Conservation (phyloP, 768 basidiomycete species). For the Dendrothele bispora region DNA sequence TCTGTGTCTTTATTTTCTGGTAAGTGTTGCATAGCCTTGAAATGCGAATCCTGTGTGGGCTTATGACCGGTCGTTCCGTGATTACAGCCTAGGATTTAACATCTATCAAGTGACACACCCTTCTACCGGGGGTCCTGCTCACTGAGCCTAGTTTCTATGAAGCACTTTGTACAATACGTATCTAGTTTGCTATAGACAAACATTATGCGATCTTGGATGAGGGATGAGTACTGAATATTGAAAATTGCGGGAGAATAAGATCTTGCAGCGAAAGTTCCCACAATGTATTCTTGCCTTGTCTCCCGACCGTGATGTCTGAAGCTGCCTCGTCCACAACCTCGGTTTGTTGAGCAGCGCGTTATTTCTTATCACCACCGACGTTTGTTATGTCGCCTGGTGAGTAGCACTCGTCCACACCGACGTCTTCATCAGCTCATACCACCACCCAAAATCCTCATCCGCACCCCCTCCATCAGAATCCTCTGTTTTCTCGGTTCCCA, state of each 20-base stretch:
- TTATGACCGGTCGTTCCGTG: slow-evolving; percentile 14
- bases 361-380: not conserved
- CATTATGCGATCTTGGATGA: too few species aligned
- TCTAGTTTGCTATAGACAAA: too few species aligned
- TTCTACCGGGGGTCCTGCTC: slow-evolving; percentile 15
- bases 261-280: slow-evolving; percentile 1
- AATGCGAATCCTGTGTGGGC: slow-evolving; percentile 6
- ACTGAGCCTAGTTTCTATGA: slow-evolving; percentile 14
- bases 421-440: slow-evolving; percentile 3
- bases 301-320: not conserved
- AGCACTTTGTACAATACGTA: not conserved
- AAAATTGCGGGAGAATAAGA: not conserved
- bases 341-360: too few species aligned
- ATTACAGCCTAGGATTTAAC: slow-evolving; percentile 75
- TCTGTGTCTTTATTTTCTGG: slow-evolving; percentile 85
- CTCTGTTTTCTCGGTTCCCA: slow-evolving; percentile 10
- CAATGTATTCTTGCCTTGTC: not conserved
- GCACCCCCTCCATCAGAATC: slow-evolving; percentile 5
- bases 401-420: slow-evolving; percentile 10
- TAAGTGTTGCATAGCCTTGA: slow-evolving; percentile 36
- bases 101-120: slow-evolving; percentile 62
- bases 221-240: not conserved
- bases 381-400: slow-evolving; percentile 22
- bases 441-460: too few species aligned
- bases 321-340: not conserved